A percentile compares a stretch with the other conserved stretches of the same genome.
Evolutionary conservation across 1,284 basidiomycete species (phyloP).

Genomic region (Malassezia yamatoensis): DNA sequence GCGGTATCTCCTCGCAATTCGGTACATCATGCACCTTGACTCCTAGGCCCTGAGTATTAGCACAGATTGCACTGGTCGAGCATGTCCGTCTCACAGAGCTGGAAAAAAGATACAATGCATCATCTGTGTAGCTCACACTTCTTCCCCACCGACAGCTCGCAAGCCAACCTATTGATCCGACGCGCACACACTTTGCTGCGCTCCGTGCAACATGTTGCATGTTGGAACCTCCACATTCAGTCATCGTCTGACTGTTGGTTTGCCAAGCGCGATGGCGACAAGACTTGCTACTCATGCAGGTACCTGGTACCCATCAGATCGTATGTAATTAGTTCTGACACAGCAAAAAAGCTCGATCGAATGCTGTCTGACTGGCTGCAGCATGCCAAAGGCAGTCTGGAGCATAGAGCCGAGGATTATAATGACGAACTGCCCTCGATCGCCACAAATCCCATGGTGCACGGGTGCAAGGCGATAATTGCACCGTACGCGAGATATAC

Average conservation of each 20-base stretch:
- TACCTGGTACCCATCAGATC: conserved; percentile 11
- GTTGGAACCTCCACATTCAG: background rate
- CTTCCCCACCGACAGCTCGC: too few relatives aligned
- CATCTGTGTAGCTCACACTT: too few relatives aligned
- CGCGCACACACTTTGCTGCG: background rate
- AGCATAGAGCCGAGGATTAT: background rate
- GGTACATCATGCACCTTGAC: too few relatives aligned
- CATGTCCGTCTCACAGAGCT: too few relatives aligned
- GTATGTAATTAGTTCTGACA: background rate
- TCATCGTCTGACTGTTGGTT: background rate
- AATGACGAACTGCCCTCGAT: background rate
- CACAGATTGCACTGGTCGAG: too few relatives aligned
- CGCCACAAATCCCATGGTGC: conserved; percentile 1
- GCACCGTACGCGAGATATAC: conserved; percentile 62
- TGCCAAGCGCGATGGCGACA: background rate
- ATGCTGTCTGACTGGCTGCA: background rate
- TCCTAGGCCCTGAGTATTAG: too few relatives aligned
- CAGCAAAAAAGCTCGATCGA: background rate
- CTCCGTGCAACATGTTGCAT: background rate
- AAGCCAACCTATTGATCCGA: too few relatives aligned
- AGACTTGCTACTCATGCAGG: conserved; percentile 15
- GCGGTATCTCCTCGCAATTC: background rate
- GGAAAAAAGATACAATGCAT: too few relatives aligned
- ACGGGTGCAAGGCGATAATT: conserved; percentile 77
- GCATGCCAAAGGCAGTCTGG: background rate